Evolutionary conservation across 2,329 filamentous ascomycete species (phyloP).

Genomic region (Trichoderma cornu-damae): DNA sequence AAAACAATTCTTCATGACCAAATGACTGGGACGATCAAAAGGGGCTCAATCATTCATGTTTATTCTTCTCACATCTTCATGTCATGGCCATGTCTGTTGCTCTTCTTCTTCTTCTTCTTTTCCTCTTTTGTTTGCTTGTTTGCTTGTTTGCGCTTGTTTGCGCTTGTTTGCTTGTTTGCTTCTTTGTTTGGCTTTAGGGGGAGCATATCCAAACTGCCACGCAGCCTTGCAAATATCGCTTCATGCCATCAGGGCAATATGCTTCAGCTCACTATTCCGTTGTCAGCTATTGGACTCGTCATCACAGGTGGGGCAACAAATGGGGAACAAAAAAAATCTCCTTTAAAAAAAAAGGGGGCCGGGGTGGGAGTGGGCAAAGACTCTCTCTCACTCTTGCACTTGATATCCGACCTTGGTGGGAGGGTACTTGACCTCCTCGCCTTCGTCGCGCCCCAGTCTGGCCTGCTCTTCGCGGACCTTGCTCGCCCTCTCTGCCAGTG

Average conservation of each 20-base stretch:
- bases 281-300: neutral
- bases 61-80: conserved; percentile 10
- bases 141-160: too few relatives aligned
- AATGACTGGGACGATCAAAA: neutral
- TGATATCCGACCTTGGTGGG: conserved; percentile 56
- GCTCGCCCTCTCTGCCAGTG: conserved; percentile 42
- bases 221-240: neutral
- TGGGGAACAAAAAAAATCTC: neutral
- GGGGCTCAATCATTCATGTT: neutral
- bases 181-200: too few relatives aligned
- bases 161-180: too few relatives aligned
- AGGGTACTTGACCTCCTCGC: conserved; percentile 43
- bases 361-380: too few relatives aligned
- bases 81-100: neutral
- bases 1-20: neutral
- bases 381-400: conserved; percentile 47
- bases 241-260: conserved; percentile 49
- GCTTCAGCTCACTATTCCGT: conserved; percentile 43
- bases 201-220: neutral
- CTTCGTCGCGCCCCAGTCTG: conserved; percentile 49
- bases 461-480: conserved; percentile 44
- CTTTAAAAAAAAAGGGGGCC: neutral
- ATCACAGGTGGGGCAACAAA: neutral
- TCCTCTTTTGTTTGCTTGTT: too few relatives aligned
- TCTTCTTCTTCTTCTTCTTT: too few relatives aligned